phyloP scores from a whole-genome alignment of 345 rosid species.

The Eucalyptus curtisii region DNA sequence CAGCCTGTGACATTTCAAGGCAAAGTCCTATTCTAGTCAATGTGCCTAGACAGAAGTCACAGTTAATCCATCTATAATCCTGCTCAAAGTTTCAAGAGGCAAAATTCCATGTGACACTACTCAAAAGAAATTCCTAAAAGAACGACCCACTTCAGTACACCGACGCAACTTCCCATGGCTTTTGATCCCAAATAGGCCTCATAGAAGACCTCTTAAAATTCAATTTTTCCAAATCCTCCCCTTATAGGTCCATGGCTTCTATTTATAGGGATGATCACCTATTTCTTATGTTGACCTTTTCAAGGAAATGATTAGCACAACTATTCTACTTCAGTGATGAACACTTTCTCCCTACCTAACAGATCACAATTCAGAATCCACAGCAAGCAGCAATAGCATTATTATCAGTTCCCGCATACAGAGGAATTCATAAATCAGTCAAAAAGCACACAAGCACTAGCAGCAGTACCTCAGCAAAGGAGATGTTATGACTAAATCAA shows the following conservation, averaged over 20 bases:
- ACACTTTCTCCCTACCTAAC: neutral
- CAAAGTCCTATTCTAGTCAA: neutral
- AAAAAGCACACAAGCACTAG: neutral
- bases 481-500: slow-evolving; percentile 74
- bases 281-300: neutral
- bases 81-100: neutral
- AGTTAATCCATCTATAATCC: neutral
- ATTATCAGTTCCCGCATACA: neutral
- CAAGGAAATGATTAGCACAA: neutral
- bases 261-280: neutral
- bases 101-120: neutral
- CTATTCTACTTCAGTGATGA: neutral
- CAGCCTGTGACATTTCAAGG: neutral
- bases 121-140: neutral
- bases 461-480: slow-evolving; percentile 69
- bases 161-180: neutral
- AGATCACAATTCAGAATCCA: neutral
- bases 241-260: neutral
- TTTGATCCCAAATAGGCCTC: neutral
- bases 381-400: neutral
- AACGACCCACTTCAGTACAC: neutral
- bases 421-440: neutral
- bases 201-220: neutral
- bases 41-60: neutral
- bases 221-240: neutral